These are phyloP conservation scores for Amanita jacksonii DNA, from an alignment of 768 basidiomycete genomes.

Conservation along the genomic window DNA sequence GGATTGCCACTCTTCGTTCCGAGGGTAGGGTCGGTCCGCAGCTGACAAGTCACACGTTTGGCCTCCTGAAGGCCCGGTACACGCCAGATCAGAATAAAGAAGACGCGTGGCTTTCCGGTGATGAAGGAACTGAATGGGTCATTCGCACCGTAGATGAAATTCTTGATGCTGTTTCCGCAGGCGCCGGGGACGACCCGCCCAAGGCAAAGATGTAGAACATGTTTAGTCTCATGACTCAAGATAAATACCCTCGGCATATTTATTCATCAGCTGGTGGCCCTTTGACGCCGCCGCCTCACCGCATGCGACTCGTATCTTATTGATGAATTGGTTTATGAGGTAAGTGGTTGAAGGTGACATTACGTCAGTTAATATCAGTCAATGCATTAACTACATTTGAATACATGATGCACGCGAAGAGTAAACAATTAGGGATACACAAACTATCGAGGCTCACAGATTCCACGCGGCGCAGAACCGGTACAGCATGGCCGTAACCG, in stretches of 20 bases:
- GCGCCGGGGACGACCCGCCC: slow-evolving; percentile 30
- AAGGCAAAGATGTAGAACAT: slow-evolving; percentile 53
- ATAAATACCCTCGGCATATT: too few relatives aligned
- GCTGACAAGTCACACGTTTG: slow-evolving; percentile 81
- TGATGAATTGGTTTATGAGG: slow-evolving; percentile 4
- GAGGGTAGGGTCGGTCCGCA: slow-evolving; percentile 83
- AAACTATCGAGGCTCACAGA: slow-evolving; percentile 21
- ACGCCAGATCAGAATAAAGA: slow-evolving; percentile 51
- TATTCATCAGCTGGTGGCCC: too few relatives aligned
- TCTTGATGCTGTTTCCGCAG: slow-evolving; percentile 59
- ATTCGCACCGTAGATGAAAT: slow-evolving; percentile 75
- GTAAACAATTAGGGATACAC: too few relatives aligned
- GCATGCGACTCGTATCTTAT: slow-evolving; percentile 23
- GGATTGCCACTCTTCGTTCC: slow-evolving; percentile 76
- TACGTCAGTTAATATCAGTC: background rate
- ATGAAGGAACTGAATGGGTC: slow-evolving; percentile 87
- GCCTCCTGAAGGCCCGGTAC: slow-evolving; percentile 75
- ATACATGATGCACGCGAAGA: slow-evolving; percentile 2
- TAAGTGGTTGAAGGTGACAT: slow-evolving; percentile 4
- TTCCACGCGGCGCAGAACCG: slow-evolving; percentile 59
- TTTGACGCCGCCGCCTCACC: too few relatives aligned
- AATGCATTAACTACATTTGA: background rate
- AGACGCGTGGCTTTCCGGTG: slow-evolving; percentile 73
- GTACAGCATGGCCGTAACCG: slow-evolving; percentile 79
- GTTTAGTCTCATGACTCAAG: slow-evolving; percentile 27